Base-by-base conservation (phyloP, 331 rosid genomes). In the Stylosanthes scabra region DNA sequence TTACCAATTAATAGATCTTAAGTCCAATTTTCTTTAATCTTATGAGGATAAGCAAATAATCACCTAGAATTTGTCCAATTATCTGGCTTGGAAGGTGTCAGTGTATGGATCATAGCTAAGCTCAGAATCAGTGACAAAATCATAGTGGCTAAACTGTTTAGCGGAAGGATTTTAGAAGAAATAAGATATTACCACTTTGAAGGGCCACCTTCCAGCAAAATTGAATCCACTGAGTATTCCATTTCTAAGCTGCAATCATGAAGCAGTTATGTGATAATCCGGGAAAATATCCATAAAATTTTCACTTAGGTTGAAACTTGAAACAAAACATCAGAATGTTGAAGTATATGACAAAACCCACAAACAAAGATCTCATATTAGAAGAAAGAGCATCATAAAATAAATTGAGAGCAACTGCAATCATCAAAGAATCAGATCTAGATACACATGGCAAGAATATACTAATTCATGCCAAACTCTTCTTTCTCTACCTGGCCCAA, bases 21-120 rank as follows among this genome's bases (percentile, higher is more conserved):
- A 25, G 25, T 71, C 59, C 42, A 11, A 8, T 27, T 13, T 14
- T 56, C 60, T 31, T 39, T 11, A 3, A 9, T 71, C 72, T 8
- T 39, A 10, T 66, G 25, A 25, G 1, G 27, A 62, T 12, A 74
- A 59, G 37, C 59, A 71, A 6, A 58, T 52, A 72, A 72, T 61
- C 41, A 70, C 34, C 49, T 7, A 46, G 10, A 63, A 31, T 70
- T 66, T 13, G 76, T 66, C 73, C 68, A 77, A 62, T 68, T 85
- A 91, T 97, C 97, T 91, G 58, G 99, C 99, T 81, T 94, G 93
- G 86, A 94, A 94, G 74, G 93, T 90, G 81, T 91, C 91, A 37
- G 86, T 84, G 72, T 34, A 80, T 14, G 81, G 86, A 85, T 91
- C 97, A 74, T 94, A 94, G 87, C 92, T 81, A 75, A 94, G 78